Evolutionary conservation across 1,139 yeast genomes (phyloP), one percentile per base, ranked within the genome.

Genomic region (Hyphopichia pseudoburtonii): DNA sequence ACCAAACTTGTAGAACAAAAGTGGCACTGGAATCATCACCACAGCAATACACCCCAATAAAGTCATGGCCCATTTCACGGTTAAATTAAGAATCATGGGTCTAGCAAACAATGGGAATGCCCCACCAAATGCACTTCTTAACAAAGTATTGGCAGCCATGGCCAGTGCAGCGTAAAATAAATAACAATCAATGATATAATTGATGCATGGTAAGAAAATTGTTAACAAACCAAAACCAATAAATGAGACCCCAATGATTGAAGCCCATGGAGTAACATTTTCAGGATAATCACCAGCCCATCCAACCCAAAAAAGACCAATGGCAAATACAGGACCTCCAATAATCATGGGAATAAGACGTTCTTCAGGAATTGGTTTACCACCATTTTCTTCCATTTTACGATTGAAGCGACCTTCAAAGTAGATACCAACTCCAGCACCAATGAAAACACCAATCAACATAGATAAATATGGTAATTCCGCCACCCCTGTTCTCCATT

Each of bases 121-220:
- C 31, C 74, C 80, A 31, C 78, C 80, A 54, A 74, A 73, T 12
- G 71, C 62, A 2, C 86, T 79, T 70, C 89, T 76, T 46, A 83
- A 59, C 51, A 89, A 80, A 0, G 96, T 81, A 57, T 87, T 87
- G 11, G 85, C 96, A 5, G 97, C 96, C 48, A 89, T 70, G 1
- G 96, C 96, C 18, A 95, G 83, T 4, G 95, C 95, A 2, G 95
- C 92, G 51, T 82, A 80, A 37, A 78, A 55, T 43, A 84, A 66
- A 54, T 86, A 86, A 14, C 84, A 67, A 56, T 86, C 95, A 50
- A 86, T 80, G 50, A 86, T 72, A 57, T 86, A 86, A 56, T 81
- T 83, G 51, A 86, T 64, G 35, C 86, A 75, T 6, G 92, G 80
- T 49, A 82, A 68, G 70, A 86, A 86, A 43, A 86, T 80, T 38